Evolutionary conservation across 225 moss, liverwort and hornwort genomes (phyloP).

Genomic region (Anthoceros angustus): DNA sequence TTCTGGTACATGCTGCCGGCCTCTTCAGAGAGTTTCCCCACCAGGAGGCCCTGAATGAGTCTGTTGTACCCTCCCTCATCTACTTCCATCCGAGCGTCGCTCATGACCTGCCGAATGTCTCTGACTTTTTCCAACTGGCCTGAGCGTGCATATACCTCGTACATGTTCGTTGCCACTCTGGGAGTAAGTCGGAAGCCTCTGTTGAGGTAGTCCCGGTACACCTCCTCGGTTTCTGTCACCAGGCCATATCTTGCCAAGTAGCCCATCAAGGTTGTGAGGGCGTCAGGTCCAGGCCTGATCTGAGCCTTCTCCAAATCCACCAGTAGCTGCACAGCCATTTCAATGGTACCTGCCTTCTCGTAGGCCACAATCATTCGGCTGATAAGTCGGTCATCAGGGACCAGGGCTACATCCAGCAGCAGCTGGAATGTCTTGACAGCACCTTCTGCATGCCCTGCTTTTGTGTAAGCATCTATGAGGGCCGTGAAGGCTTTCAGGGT

Average conservation of each 20-base stretch:
- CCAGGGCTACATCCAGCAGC: slow-evolving; percentile 32
- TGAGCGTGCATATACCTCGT: not conserved
- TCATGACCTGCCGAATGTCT: not conserved
- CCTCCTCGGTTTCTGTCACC: slow-evolving; percentile 46
- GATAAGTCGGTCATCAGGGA: slow-evolving; percentile 65
- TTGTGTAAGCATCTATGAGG: slow-evolving; percentile 60
- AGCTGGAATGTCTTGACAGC: slow-evolving; percentile 50
- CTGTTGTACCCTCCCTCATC: not conserved
- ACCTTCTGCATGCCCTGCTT: slow-evolving; percentile 38
- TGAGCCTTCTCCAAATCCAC: slow-evolving; percentile 48
- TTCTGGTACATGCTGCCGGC: not conserved
- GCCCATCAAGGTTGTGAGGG: slow-evolving; percentile 37
- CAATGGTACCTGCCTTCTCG: slow-evolving; percentile 40
- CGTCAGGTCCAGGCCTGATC: slow-evolving; percentile 37
- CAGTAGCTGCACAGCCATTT: slow-evolving; percentile 41
- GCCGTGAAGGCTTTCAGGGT: slow-evolving; percentile 54
- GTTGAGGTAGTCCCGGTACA: slow-evolving; percentile 9
- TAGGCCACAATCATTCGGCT: slow-evolving; percentile 48
- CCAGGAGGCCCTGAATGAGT: not conserved
- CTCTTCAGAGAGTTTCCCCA: not conserved
- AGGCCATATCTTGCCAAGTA: slow-evolving; percentile 53
- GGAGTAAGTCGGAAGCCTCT: not conserved
- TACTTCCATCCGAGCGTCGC: not conserved
- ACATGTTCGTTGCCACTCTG: not conserved
- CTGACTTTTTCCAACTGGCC: not conserved